Evolutionary conservation across 2,329 filamentous ascomycete genomes (phyloP).

Genomic region (Aureobasidium sp.): DNA sequence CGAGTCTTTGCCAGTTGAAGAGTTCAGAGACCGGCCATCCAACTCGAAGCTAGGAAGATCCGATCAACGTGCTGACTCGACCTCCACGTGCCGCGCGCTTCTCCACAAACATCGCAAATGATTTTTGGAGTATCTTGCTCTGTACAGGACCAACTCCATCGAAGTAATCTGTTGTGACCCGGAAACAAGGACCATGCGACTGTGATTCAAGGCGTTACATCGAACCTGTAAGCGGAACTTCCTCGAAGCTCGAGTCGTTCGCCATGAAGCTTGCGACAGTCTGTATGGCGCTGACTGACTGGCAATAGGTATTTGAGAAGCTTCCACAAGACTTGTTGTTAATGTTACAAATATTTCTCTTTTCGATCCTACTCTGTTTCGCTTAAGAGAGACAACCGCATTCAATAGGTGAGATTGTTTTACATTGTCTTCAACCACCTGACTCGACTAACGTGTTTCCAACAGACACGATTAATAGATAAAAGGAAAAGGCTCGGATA

Average conservation of each 20-base stretch:
- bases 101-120: slow-evolving; percentile 2
- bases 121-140: neutral
- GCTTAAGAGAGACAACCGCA: neutral
- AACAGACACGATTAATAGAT: neutral
- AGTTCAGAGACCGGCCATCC: neutral
- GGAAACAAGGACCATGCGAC: neutral
- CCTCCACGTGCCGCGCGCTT: neutral
- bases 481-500: neutral
- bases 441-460: neutral
- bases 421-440: neutral
- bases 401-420: slow-evolving; percentile 3
- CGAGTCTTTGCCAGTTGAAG: neutral
- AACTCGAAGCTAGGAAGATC: neutral
- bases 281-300: neutral
- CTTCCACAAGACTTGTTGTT: neutral
- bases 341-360: neutral
- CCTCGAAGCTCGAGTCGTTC: neutral
- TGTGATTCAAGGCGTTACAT: neutral
- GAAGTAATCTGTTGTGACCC: neutral
- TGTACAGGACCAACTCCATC: neutral
- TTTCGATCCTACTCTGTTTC: neutral
- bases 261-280: neutral
- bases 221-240: neutral
- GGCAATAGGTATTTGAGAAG: neutral
- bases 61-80: neutral